Conservation (phyloP, 345 rosid genomes). For the Moricandia arvensis region DNA sequence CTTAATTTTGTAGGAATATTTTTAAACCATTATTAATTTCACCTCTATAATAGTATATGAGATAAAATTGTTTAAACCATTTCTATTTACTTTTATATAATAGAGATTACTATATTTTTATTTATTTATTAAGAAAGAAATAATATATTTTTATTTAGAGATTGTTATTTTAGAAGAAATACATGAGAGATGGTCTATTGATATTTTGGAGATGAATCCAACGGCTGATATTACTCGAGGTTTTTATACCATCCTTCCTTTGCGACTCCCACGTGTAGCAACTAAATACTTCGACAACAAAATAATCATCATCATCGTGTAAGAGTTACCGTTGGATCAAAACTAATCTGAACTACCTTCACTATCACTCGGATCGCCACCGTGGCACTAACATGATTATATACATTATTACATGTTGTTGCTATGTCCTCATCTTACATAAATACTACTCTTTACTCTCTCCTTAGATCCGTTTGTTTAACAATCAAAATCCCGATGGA, state of each 20-base stretch:
- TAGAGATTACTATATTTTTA: no score
- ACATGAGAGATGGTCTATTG: no score
- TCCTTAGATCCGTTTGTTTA: neutral
- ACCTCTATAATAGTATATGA: no score
- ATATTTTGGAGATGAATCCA: no score
- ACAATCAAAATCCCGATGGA: conserved; percentile 43
- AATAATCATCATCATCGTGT: neutral
- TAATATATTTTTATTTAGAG: no score
- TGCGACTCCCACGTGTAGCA: neutral
- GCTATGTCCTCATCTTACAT: neutral
- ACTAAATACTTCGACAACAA: no score
- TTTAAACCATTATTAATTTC: no score
- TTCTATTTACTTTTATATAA: no score
- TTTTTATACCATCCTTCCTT: neutral
- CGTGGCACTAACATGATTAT: conserved; percentile 21
- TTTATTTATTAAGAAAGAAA: no score
- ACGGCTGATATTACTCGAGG: conserved; percentile 12
- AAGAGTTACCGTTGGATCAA: conserved; percentile 24
- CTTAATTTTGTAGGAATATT: no score
- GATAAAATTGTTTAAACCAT: no score
- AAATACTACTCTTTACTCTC: neutral
- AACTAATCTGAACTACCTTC: conserved; percentile 13
- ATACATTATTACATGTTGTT: neutral
- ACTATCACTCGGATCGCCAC: conserved; percentile 21
- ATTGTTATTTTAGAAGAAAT: no score